These are phyloP conservation scores for Vigna mungo DNA, from an alignment of 306 rosid species.

Conservation along the genomic window DNA sequence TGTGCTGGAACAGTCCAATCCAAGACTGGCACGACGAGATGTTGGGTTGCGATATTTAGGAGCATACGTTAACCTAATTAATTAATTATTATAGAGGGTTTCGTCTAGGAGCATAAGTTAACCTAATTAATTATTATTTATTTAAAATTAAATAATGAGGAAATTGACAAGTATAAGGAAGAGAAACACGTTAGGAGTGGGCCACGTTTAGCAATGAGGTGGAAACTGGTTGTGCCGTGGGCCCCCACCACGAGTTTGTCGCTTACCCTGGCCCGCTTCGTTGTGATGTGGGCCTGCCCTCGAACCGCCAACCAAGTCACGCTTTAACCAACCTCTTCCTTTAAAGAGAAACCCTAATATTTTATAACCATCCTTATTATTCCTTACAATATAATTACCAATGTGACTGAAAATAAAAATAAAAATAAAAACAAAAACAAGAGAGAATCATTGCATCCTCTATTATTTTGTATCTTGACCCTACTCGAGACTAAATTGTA, in stretches of 20 bases:
- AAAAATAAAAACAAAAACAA: background rate
- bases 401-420: background rate
- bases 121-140: no score
- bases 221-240: conserved; percentile 45
- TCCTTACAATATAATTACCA: background rate
- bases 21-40: background rate
- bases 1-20: conserved; percentile 33
- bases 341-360: conserved; percentile 4
- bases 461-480: background rate
- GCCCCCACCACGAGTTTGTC: conserved; percentile 60
- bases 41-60: background rate
- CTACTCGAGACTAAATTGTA: no score
- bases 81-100: no score
- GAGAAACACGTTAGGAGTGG: conserved; percentile 36
- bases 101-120: no score
- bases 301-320: conserved; percentile 33
- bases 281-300: conserved; percentile 42
- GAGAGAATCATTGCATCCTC: background rate
- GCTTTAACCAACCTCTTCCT: conserved; percentile 50
- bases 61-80: background rate
- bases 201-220: conserved; percentile 24
- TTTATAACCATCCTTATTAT: background rate
- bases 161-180: background rate
- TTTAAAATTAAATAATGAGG: no score
- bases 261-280: conserved; percentile 29